Evolutionary conservation across 108 stramenopile species (phyloP).

Genomic region (Cyclotella cryptica): DNA sequence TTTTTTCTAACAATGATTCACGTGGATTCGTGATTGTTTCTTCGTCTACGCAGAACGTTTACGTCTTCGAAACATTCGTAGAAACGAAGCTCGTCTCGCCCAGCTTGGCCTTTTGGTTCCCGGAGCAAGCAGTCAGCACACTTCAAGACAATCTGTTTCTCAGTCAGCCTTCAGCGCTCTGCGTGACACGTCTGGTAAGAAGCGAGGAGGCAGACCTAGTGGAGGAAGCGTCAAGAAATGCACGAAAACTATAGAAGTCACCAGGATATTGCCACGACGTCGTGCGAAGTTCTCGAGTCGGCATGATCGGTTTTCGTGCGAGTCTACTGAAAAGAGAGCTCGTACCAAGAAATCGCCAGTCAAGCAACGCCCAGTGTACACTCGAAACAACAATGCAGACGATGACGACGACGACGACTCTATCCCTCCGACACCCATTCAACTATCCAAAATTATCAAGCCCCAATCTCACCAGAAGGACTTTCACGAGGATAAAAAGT

Average conservation of each 20-base stretch:
- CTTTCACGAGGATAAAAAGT: constrained; percentile 20
- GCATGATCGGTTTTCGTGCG: too few species aligned
- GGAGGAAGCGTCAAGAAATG: too few species aligned
- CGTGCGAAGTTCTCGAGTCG: too few species aligned
- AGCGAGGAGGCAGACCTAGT: background rate
- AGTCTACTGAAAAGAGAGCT: background rate
- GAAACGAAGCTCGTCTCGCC: constrained; percentile 39
- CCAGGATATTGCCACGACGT: too few species aligned
- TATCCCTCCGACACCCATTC: constrained; percentile 1
- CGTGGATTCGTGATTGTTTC: background rate
- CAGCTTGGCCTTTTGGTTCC: constrained; percentile 24
- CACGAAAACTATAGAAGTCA: too few species aligned
- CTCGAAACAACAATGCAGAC: background rate
- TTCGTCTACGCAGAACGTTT: constrained; percentile 23
- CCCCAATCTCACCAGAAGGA: constrained; percentile 21
- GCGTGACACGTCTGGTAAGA: background rate
- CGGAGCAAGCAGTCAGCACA: background rate
- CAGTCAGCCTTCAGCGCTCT: constrained; percentile 1
- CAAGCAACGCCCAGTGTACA: background rate
- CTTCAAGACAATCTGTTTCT: background rate
- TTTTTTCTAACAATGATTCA: background rate
- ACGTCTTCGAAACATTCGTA: constrained; percentile 31
- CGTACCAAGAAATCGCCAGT: background rate
- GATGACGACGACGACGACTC: background rate
- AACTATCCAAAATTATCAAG: constrained; percentile 7